Base-by-base conservation (phyloP, 2,329 filamentous ascomycete genomes). In the Botryotinia globosa region DNA sequence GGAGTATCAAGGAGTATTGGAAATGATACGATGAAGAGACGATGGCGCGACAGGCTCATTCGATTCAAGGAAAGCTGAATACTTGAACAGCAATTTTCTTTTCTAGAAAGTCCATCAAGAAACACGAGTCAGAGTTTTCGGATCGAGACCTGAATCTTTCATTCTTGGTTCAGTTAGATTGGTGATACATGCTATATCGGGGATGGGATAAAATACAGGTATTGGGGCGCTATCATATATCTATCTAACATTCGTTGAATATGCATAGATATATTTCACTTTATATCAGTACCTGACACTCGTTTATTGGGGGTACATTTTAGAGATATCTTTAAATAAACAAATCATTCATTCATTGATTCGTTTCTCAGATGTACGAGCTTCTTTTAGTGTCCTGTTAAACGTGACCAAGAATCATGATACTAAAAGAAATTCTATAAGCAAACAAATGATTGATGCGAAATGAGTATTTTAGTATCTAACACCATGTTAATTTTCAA, bases 351-450 rank as follows among this genome's bases (percentile, higher is more conserved):
- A 34, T 48, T 25, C 20, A 39, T 14, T 22, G 4, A 48, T 48
- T n/a, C 4, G 14, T 51, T 51, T 51, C 48, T 56, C 14, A 54
- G n/a, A 56, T 9, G n/a, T 29, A 32, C 5, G 25, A 54, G 5
- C 25, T 29, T 29, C 32, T 0, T 20, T 44, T 18, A 3, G 3
- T 20, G 2, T 14, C 7, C 37, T 7, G 3, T 29, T 63, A 1
- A 44, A 29, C 29, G n/a, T 29, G 16, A 18, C 1, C 9, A 12
- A 25, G 7, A 25, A n/a, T 25, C 25, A 1, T 34, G 22, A 7
- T 2, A 54, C 3, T 3, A 3, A 54, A 14, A 0, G 10, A 3
- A 18, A 18, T 18, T n/a, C 7, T 9, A 29, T 29, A 3, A 56
- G n/a, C 14, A 56, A 18, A 18, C n/a, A n/a, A 9, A 4, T n/a